These are phyloP conservation scores for Boletellus sp. DNA, from an alignment of 768 basidiomycete species.

Conservation along the genomic window DNA sequence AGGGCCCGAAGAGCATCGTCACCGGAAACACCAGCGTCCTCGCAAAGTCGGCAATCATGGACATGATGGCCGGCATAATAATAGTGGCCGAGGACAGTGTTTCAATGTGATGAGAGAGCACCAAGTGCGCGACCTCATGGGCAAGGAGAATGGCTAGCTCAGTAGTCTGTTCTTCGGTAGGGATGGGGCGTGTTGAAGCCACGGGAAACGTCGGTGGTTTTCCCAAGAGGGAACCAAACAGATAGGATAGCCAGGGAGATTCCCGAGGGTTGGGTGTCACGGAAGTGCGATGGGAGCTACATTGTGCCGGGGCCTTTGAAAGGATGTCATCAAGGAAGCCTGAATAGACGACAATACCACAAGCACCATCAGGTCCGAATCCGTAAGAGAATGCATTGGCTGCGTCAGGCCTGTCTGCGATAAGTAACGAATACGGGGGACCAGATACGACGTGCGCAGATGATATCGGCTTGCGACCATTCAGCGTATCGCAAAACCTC, in stretches of 20 bases:
- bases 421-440: constrained; percentile 83
- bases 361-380: constrained; percentile 87
- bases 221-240: constrained; percentile 45
- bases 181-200: constrained; percentile 42
- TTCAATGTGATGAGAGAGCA: constrained; percentile 89
- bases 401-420: constrained; percentile 82
- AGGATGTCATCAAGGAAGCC: constrained; percentile 91
- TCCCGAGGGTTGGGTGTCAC: constrained; percentile 16
- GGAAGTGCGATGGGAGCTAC: constrained; percentile 25
- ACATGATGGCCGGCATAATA: constrained; percentile 74
- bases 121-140: constrained; percentile 90
- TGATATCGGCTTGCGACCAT: constrained; percentile 39
- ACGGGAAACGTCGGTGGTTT: constrained; percentile 32
- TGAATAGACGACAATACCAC: constrained; percentile 92
- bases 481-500: constrained; percentile 47
- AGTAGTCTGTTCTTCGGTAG: constrained; percentile 78
- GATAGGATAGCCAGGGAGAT: constrained; percentile 44
- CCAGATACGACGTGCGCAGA: constrained; percentile 63
- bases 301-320: constrained; percentile 32
- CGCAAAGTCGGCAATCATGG: constrained; percentile 71
- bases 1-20: constrained; percentile 91
- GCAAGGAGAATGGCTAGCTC: constrained; percentile 88
- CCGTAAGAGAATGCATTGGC: constrained; percentile 95
- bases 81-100: constrained; percentile 83
- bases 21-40: constrained; percentile 82